Conservation (phyloP, 208 protist species). For the Angomonas desouzai region DNA sequence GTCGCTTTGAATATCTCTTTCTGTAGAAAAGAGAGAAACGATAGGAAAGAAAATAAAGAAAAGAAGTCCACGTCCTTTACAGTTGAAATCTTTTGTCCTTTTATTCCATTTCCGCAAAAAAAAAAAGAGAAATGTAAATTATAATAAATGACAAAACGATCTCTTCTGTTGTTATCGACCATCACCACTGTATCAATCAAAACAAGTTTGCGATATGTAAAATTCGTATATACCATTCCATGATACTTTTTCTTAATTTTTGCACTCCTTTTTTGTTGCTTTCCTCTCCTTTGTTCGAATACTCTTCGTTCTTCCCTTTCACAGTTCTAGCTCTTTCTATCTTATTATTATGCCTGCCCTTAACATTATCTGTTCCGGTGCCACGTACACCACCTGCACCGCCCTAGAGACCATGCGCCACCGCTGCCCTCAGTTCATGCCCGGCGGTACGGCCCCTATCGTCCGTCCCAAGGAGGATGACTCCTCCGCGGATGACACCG, state of each 20-base stretch:
- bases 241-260: no score
- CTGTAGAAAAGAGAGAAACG: constrained; percentile 17
- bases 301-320: constrained; percentile 11
- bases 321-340: neutral
- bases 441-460: constrained; percentile 43
- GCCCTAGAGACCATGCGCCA: constrained; percentile 66
- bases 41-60: constrained; percentile 13
- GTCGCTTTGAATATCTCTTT: constrained; percentile 60
- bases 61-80: no score
- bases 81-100: no score
- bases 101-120: no score
- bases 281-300: neutral
- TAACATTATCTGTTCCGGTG: constrained; percentile 63
- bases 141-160: neutral
- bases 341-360: constrained; percentile 64
- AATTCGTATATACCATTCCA: no score
- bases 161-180: no score
- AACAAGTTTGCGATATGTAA: no score
- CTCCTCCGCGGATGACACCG: constrained; percentile 17
- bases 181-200: neutral
- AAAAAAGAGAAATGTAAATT: no score
- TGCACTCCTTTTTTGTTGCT: no score
- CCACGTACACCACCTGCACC: constrained; percentile 48
- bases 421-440: constrained; percentile 70
- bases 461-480: constrained; percentile 23